A percentile compares a stretch with the other conserved stretches of the same genome.
Evolutionary conservation across 2,329 filamentous ascomycete species (phyloP).

Genomic region (Pseudogymnoascus sp.): DNA sequence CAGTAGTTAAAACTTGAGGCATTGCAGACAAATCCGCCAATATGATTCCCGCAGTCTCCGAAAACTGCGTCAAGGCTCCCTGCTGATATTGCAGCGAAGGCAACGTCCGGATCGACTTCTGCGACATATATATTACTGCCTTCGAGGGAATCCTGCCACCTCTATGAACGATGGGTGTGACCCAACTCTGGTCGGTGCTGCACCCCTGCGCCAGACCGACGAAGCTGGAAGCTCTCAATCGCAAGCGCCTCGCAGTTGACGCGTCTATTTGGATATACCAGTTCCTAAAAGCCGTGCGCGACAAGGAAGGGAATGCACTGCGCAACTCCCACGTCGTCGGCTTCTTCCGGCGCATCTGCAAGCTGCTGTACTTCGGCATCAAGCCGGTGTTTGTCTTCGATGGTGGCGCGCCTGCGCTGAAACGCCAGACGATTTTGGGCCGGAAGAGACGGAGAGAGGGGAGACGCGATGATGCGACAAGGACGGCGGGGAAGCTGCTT

Average conservation of each 20-base stretch:
- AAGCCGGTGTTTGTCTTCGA: conserved; percentile 97
- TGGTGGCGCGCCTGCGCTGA: conserved; percentile 82
- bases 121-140: not conserved
- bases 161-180: conserved; percentile 72
- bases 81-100: not conserved
- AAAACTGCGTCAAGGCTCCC: not conserved
- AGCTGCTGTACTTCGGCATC: conserved; percentile 92
- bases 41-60: not conserved
- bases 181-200: conserved; percentile 91
- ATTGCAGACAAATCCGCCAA: not conserved
- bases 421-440: conserved; percentile 78
- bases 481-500: conserved; percentile 83
- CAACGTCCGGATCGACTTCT: not conserved
- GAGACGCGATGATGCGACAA: conserved; percentile 80
- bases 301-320: conserved; percentile 94
- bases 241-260: conserved; percentile 91
- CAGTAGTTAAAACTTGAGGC: not conserved
- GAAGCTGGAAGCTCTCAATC: conserved; percentile 91
- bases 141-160: not conserved
- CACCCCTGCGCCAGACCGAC: conserved; percentile 93
- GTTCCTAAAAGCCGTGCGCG: conserved; percentile 95
- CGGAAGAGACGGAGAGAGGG: conserved; percentile 78
- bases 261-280: conserved; percentile 99
- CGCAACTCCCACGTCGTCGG: conserved; percentile 94
- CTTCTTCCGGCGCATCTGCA: conserved; percentile 97